Base-by-base conservation (phyloP, 805 yeast species). In the Millerago galiae region DNA sequence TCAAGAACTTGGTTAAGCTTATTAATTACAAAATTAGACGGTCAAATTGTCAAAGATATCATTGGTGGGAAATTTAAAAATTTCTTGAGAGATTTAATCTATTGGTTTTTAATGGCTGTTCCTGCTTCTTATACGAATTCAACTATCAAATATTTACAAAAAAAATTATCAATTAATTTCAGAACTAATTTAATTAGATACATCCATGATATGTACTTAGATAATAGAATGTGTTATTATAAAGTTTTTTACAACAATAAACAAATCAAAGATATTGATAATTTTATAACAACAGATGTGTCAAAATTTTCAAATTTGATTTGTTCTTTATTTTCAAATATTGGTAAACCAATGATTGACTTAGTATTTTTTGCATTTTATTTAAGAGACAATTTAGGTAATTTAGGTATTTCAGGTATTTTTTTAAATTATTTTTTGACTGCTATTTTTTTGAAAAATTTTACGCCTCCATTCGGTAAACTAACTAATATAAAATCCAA, bases 91-190 rank as follows among this genome's bases (percentile, higher is more conserved):
- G 96, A 90, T 59, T 68, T 90, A 60, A 73, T 78, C 9, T 83
- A 84, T 61, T 90, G 97, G 97, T 77, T 90, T 45, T 63, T 85
- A 46, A 80, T 90, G 57, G 96, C 96, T 1, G 78, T 90, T 48
- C 98, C 98, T 2, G 95, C 96, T 0, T 81, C 93, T 3, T 90
- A 87, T 61, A 84, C 96, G 27, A 90, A 90, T 62, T 83, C 95
- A 37, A 89, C 91, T 44, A 90, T 90, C 58, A 85, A 83, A 58
- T 86, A 75, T 55, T 65, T 90, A 52, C 85, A 89, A 42, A 77
- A 81, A 55, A 74, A 86, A 52, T 66, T 90, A 45, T 79, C 95
- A 11, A 70, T 88, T 41, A 86, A 85, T 54, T 90, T 90, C 68
- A 77, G 97, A 68, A 82, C 93, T 2, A 81, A 81, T 50, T 69